Base-by-base conservation (phyloP, 148 eudicot species). In the Rhododendron mucronatum region DNA sequence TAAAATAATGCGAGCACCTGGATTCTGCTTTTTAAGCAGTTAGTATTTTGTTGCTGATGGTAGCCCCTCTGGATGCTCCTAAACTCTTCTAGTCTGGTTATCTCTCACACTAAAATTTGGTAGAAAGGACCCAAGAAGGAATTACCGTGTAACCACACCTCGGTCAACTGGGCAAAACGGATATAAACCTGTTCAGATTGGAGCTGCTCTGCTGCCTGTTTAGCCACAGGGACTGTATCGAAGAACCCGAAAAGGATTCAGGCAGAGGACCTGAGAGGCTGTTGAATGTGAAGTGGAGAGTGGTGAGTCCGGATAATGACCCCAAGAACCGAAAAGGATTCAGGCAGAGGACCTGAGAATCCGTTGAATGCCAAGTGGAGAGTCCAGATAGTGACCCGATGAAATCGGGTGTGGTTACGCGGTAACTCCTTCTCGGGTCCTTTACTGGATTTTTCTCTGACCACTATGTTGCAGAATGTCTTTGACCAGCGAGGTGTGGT, bases 121-220 rank as follows among this genome's bases (percentile, higher is more conserved):
- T 88, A 96, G 87, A 96, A 89, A 2, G 96, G 95, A 81, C 99
- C 98, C 0, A 95, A 89, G 79, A 95, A 92, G 3, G 80, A 87
- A 78, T 96, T 96, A 78, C 76, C 82, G 13, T 94, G 93, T 78
- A 95, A 82, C 99, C 94, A 92, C 67, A 91, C 89, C 73, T 94
- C 86, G 21, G 87, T 88, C 86, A 96, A 88, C 26, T 87, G 87
- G 16, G 95, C 35, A 33, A 33, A 33, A 33, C 35, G 35, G 35
- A 33, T 33, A 33, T 33, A 33, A 33, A 33, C 35, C 97, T 97
- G 79, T 87, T 90, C 67, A 96, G 89, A 55, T 85, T 88, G 63
- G 88, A 88, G n/a, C 74, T 53, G 81, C 90, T 80, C 26, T 50
- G 74, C 84, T 92, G 98, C 50, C 97, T 96, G 85, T 90, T 95